Evolutionary conservation across 108 stramenopile species (phyloP).

Genomic region (Cafeteria roenbergensis): DNA sequence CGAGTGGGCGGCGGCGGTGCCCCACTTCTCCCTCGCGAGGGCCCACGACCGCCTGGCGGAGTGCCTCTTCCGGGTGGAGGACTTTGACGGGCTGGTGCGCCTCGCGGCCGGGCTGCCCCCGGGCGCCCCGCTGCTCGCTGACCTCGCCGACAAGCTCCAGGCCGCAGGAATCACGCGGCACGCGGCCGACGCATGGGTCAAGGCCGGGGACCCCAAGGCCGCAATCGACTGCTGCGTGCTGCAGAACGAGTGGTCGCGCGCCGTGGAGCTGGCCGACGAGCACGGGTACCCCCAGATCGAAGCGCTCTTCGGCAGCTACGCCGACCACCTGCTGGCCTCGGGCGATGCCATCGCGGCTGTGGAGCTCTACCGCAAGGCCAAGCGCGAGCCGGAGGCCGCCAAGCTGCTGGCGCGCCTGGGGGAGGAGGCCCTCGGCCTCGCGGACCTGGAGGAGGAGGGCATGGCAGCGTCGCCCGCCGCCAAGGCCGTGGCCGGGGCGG

Average conservation of each 20-base stretch:
- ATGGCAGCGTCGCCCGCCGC: no score
- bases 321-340: conserved; percentile 22
- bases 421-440: no score
- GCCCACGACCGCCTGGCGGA: conserved; percentile 26
- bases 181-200: conserved; percentile 31
- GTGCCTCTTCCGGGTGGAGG: conserved; percentile 38
- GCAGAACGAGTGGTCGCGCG: conserved; percentile 44
- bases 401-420: conserved; percentile 38
- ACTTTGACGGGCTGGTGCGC: conserved; percentile 29
- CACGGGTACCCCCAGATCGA: conserved; percentile 52
- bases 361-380: conserved; percentile 47
- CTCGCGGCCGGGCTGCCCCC: conserved; percentile 28
- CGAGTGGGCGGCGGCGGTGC: conserved; percentile 39
- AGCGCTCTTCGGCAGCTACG: conserved; percentile 35
- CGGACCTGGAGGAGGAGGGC: no score
- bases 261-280: conserved; percentile 41
- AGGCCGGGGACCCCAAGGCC: conserved; percentile 31
- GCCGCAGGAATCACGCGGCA: conserved; percentile 30
- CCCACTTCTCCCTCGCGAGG: conserved; percentile 32
- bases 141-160: conserved; percentile 35
- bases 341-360: conserved; percentile 38
- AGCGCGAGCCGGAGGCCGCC: conserved; percentile 43
- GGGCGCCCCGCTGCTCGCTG: conserved; percentile 26
- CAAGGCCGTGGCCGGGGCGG: no score
- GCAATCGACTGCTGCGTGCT: conserved; percentile 48